Base-by-base conservation (phyloP, 2,329 filamentous ascomycete genomes). In the Aspergillus sclerotialis region DNA sequence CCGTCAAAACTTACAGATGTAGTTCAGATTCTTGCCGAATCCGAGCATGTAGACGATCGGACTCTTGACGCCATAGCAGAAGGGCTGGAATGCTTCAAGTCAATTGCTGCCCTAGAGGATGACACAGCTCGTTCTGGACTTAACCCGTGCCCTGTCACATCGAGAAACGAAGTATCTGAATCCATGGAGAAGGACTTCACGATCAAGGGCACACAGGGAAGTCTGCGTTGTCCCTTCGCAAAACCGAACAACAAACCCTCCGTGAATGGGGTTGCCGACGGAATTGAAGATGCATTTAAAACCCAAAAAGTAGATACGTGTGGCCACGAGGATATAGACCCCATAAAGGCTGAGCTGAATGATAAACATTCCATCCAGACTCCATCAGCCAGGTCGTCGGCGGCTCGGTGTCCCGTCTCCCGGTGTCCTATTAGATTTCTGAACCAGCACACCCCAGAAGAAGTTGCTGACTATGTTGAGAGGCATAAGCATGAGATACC, bases 401-500 rank as follows among this genome's bases (percentile, higher is more conserved):
- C 70, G 12, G 69, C 76, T 37, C 87, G 87, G 55, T 96, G 90
- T 31, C 55, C 53, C 15, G 46, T 58, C 28, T 50, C 77, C 39
- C 87, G 92, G 54, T 96, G 90, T 60, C 90, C 90, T 3, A 96
- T 96, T 40, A 84, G 90, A 30, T 95, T 84, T 64, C 70, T 95
- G 55, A 83, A 95, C 60, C 82, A 94, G 58, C 89, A 94, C 55
- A 88, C 87, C 2, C 86, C 90, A 2, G 86, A 94, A 65, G 89
- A 95, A 56, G 82, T 96, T 42, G 90, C 90, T 10, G 78, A 84
- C 52, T 96, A 94, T 59, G 87, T 96, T 53, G 86, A 95, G 59
- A 88, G 81, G 33, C 89, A 95, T 67, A 95, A 95, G 60, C 89
- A 96, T 62, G 84, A 94, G 60, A 76, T 96, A 35, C 90, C 90